phyloP scores from a whole-genome alignment of 257 asterid genomes.

The Lantana camara region DNA sequence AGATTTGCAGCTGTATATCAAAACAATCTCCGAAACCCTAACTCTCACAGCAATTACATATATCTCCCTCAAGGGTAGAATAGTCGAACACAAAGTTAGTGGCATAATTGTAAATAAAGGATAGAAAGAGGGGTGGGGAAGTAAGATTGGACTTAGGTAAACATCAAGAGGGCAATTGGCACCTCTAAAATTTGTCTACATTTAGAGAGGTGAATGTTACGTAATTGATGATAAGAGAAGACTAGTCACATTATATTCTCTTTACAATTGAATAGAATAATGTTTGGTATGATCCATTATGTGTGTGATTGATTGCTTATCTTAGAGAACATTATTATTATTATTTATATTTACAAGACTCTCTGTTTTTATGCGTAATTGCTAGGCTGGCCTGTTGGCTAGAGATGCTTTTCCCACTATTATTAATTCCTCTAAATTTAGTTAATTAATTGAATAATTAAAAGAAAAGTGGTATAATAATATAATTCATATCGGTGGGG shows the following conservation, averaged over 20 bases:
- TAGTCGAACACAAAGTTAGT: not conserved
- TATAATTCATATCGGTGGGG: too few relatives aligned
- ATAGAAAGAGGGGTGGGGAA: conserved; percentile 34
- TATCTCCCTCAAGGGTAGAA: too few relatives aligned
- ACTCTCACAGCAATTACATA: too few relatives aligned
- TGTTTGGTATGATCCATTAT: not conserved
- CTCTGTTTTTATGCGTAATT: conserved; percentile 41
- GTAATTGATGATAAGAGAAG: conserved; percentile 54
- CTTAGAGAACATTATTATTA: conserved; percentile 39
- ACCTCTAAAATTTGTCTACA: conserved; percentile 50
- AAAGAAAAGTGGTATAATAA: too few relatives aligned
- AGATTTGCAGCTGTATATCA: too few relatives aligned
- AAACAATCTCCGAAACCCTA: too few relatives aligned
- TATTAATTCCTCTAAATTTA: conserved; percentile 47
- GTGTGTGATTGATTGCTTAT: conserved; percentile 29
- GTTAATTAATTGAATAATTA: too few relatives aligned
- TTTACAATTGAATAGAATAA: conserved; percentile 17
- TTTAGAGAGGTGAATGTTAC: conserved; percentile 47
- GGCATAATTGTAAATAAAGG: conserved; percentile 35
- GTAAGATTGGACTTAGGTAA: conserved; percentile 61
- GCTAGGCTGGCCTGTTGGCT: conserved; percentile 70
- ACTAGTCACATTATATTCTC: conserved; percentile 31
- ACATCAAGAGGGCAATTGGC: conserved; percentile 54
- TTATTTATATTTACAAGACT: conserved; percentile 31
- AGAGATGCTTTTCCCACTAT: conserved; percentile 64